Evolutionary conservation across 1,139 yeast genomes (phyloP).

Genomic region (Komagataea norvegica): DNA sequence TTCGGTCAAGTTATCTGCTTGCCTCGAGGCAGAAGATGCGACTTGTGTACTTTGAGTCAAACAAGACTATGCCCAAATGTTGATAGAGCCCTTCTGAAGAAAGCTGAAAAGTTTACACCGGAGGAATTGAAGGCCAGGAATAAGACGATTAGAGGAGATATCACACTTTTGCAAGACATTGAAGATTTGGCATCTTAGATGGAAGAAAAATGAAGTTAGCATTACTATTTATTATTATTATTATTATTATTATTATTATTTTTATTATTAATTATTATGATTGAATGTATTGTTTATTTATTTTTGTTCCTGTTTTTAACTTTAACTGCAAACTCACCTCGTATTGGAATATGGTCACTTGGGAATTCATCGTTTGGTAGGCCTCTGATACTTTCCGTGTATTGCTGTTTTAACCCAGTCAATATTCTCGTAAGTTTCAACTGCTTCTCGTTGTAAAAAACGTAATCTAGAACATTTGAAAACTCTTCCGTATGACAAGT

Average conservation of each 20-base stretch:
- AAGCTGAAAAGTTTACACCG: constrained; percentile 33
- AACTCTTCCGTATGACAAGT: constrained; percentile 49
- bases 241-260: not conserved
- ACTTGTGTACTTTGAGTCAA: constrained; percentile 56
- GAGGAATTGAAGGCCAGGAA: constrained; percentile 34
- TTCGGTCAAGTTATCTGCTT: constrained; percentile 89
- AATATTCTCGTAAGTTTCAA: constrained; percentile 43
- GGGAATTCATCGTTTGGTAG: constrained; percentile 89
- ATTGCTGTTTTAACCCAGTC: constrained; percentile 74
- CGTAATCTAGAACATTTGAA: constrained; percentile 51
- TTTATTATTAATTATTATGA: not conserved
- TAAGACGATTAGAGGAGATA: constrained; percentile 32
- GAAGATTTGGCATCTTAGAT: constrained; percentile 25
- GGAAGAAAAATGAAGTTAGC: not conserved
- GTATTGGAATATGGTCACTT: constrained; percentile 86
- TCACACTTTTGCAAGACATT: constrained; percentile 24
- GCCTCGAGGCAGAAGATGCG: constrained; percentile 70
- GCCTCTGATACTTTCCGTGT: constrained; percentile 67
- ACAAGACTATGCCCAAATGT: constrained; percentile 50
- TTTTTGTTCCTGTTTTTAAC: not conserved
- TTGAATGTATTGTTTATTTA: not conserved
- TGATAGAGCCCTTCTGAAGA: constrained; percentile 39
- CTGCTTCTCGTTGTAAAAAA: constrained; percentile 46
- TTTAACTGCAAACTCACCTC: constrained; percentile 67
- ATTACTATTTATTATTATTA: not conserved